A percentile compares a stretch with the other conserved stretches of the same genome.
Conservation (phyloP, 371 early-diverging fungal species). For the Capillidium heterosporum region DNA sequence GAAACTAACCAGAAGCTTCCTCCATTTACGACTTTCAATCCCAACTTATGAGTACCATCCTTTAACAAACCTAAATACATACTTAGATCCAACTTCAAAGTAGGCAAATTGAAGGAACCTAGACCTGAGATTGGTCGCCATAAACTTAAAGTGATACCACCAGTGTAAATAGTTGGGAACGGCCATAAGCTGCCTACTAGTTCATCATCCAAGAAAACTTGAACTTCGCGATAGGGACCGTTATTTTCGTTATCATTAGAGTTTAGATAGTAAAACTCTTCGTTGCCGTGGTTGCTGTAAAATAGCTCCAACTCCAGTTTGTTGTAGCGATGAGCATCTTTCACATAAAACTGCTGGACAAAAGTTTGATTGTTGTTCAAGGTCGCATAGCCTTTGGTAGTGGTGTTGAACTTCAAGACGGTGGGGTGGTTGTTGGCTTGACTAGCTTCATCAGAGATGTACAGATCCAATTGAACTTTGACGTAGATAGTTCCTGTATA, state of each 20-base stretch:
- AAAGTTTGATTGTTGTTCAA: background rate
- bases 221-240: background rate
- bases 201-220: background rate
- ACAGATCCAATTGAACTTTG: background rate
- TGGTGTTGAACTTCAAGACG: background rate
- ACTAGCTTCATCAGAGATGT: background rate
- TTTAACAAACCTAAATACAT: background rate
- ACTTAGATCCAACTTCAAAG: background rate
- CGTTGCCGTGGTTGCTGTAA: background rate
- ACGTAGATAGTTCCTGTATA: constrained; percentile 3
- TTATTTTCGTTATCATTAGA: background rate
- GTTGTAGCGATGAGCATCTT: too few species aligned
- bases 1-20: background rate
- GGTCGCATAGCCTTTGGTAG: background rate
- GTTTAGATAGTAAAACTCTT: constrained; percentile 2
- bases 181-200: background rate
- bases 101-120: background rate
- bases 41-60: background rate
- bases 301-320: background rate
- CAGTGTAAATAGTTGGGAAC: constrained; percentile 1
- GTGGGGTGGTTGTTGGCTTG: background rate
- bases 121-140: constrained; percentile 2
- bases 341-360: too few species aligned
- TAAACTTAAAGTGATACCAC: constrained; percentile 1
- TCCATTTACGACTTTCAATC: background rate